Evolutionary conservation across 2,329 filamentous ascomycete genomes (phyloP).

Genomic region (Venturia oleaginea): DNA sequence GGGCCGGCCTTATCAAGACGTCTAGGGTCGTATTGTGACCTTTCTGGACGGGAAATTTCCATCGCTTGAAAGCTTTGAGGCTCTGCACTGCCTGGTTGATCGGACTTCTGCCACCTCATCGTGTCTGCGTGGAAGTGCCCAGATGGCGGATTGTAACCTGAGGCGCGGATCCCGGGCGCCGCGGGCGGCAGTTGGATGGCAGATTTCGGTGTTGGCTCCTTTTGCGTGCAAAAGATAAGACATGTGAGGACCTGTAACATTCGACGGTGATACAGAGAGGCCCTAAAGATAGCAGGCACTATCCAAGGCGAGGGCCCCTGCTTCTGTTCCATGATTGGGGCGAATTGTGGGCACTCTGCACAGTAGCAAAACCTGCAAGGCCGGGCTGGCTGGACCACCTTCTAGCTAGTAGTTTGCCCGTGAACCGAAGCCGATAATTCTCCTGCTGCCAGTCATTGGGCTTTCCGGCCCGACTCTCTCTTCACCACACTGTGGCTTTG

Average conservation of each 20-base stretch:
- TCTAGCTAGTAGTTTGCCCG: too few relatives aligned
- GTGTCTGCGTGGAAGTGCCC: too few relatives aligned
- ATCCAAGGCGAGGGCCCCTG: not conserved
- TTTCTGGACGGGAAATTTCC: not conserved
- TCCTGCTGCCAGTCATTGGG: too few relatives aligned
- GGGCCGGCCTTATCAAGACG: not conserved
- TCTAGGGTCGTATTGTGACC: not conserved
- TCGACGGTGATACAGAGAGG: not conserved
- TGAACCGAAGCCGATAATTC: too few relatives aligned
- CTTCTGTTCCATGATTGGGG: not conserved
- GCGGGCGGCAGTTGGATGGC: not conserved
- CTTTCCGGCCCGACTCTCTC: not conserved
- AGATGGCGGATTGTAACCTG: not conserved
- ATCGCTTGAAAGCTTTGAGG: not conserved
- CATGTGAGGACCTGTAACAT: not conserved
- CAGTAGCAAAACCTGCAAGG: not conserved
- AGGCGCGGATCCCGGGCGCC: not conserved
- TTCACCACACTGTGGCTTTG: too few relatives aligned
- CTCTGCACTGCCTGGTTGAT: not conserved
- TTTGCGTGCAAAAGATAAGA: not conserved
- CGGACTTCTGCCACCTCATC: too few relatives aligned
- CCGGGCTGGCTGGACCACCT: too few relatives aligned
- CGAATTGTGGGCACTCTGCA: not conserved
- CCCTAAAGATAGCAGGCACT: not conserved
- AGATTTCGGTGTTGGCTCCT: not conserved